These are phyloP conservation scores for Fusarium anthophilum DNA, from an alignment of 2,329 filamentous ascomycete species.

Conservation along the genomic window DNA sequence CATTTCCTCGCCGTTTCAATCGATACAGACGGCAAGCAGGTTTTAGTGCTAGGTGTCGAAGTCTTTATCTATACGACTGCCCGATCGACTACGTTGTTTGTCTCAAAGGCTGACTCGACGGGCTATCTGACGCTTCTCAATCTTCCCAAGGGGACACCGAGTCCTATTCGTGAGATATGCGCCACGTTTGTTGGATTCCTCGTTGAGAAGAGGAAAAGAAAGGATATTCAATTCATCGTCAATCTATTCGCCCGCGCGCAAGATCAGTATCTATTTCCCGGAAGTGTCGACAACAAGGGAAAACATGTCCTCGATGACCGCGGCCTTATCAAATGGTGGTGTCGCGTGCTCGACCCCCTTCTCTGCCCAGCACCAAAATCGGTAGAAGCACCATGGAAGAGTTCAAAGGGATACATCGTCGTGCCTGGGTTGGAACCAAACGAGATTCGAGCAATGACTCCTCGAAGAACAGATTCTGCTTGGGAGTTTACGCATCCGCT, in stretches of 20 bases:
- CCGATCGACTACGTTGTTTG: slow-evolving; percentile 85
- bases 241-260: slow-evolving; percentile 94
- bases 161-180: slow-evolving; percentile 78
- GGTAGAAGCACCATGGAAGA: slow-evolving; percentile 50
- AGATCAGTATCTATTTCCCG: slow-evolving; percentile 93
- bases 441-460: slow-evolving; percentile 83
- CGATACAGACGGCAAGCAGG: slow-evolving; percentile 52
- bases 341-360: slow-evolving; percentile 82
- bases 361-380: slow-evolving; percentile 58
- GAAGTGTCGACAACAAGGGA: slow-evolving; percentile 81
- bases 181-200: slow-evolving; percentile 81
- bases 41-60: slow-evolving; percentile 86
- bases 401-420: slow-evolving; percentile 80
- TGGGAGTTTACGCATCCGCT: slow-evolving; percentile 81
- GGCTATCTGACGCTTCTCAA: slow-evolving; percentile 79
- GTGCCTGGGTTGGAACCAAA: slow-evolving; percentile 87
- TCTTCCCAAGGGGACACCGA: slow-evolving; percentile 69
- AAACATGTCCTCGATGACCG: slow-evolving; percentile 95
- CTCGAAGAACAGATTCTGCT: slow-evolving; percentile 58
- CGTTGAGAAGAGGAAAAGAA: slow-evolving; percentile 71
- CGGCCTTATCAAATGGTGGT: slow-evolving; percentile 96
- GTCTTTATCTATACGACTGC: slow-evolving; percentile 86
- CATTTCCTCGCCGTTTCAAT: slow-evolving; percentile 74
- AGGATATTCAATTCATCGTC: slow-evolving; percentile 75
- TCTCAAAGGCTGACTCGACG: slow-evolving; percentile 97